phyloP scores from a whole-genome alignment of 345 rosid genomes.

The Bruguiera gymnorhiza region DNA sequence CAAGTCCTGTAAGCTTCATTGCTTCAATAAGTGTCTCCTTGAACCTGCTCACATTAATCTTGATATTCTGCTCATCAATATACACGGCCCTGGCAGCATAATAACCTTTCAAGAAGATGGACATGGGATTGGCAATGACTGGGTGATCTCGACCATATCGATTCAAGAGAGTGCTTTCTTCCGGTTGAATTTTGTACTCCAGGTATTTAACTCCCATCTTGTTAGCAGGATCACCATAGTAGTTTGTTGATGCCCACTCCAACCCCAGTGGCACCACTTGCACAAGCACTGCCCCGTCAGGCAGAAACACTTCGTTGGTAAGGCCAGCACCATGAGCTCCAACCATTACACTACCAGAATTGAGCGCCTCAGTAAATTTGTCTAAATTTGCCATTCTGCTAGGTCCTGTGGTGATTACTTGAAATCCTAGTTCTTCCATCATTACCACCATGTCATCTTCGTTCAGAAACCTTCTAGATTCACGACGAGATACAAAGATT shows the following conservation, averaged over 20 bases:
- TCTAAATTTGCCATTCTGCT: conserved; percentile 28
- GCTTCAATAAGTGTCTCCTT: conserved; percentile 32
- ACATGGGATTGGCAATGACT: conserved; percentile 22
- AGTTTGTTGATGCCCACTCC: conserved; percentile 33
- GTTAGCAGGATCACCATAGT: conserved; percentile 26
- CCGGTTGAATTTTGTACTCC: conserved; percentile 38
- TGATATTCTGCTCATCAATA: conserved; percentile 33
- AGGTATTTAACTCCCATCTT: conserved; percentile 37
- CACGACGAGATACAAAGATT: conserved; percentile 29
- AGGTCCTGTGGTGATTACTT: conserved; percentile 21
- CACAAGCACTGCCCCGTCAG: conserved; percentile 29
- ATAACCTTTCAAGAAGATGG: conserved; percentile 27
- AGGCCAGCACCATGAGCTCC: conserved; percentile 52
- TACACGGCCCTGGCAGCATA: conserved; percentile 25
- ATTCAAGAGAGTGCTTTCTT: conserved; percentile 36
- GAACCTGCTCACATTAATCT: conserved; percentile 29
- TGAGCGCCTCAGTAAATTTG: conserved; percentile 17
- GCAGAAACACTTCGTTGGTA: conserved; percentile 38
- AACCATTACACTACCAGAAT: conserved; percentile 31
- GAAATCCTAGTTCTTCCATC: conserved; percentile 35
- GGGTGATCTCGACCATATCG: conserved; percentile 34
- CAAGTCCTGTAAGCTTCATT: conserved; percentile 8
- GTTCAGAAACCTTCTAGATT: conserved; percentile 32
- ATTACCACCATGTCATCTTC: conserved; percentile 30
- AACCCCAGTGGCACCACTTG: conserved; percentile 39